A percentile compares a stretch with the other conserved stretches of the same genome.
These are phyloP conservation scores for Penicillium polonicum DNA, from an alignment of 2,329 filamentous ascomycete species.

Conservation along the genomic window DNA sequence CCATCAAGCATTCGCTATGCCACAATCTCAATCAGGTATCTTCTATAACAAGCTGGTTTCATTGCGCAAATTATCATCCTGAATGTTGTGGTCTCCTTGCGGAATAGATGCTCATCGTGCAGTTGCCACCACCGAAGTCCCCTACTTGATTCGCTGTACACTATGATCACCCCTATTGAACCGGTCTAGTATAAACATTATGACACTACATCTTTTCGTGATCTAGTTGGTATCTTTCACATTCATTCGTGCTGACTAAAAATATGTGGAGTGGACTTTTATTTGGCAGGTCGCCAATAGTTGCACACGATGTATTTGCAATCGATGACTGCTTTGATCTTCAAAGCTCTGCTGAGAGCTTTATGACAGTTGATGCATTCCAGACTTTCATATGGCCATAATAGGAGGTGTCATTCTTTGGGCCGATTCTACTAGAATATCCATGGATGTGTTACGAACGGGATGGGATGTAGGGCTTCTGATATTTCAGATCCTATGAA, in stretches of 20 bases:
- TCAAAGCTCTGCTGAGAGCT: neutral
- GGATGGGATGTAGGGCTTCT: no score
- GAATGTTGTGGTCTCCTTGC: neutral
- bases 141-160: neutral
- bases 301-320: neutral
- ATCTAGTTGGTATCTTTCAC: neutral
- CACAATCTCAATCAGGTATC: neutral
- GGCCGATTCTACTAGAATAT: neutral
- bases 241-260: neutral
- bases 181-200: neutral
- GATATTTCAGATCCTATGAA: neutral
- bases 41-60: neutral
- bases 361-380: neutral
- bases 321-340: neutral
- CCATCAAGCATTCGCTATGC: neutral
- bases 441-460: neutral
- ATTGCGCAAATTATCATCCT: neutral
- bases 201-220: neutral
- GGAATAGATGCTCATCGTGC: neutral
- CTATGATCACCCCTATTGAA: neutral
- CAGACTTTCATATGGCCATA: neutral
- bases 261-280: neutral
- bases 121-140: neutral
- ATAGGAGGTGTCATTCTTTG: neutral
- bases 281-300: neutral